phyloP scores from a whole-genome alignment of 306 rosid genomes.

The Malus orientalis region DNA sequence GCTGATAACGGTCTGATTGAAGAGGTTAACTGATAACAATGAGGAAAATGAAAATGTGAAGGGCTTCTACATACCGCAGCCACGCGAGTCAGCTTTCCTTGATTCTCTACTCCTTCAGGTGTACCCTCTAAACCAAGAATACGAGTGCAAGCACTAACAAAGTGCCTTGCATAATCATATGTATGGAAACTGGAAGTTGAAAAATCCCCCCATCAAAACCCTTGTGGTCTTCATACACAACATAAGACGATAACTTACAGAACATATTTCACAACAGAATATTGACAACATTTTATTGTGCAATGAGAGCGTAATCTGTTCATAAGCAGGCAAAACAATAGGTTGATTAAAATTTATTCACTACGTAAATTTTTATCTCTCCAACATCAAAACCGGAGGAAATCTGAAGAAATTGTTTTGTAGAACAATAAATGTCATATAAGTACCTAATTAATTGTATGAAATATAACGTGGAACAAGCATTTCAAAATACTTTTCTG shows the following conservation, averaged over 20 bases:
- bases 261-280: neutral
- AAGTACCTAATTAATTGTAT: neutral
- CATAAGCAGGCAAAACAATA: neutral
- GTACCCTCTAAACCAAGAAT: slow-evolving; percentile 95
- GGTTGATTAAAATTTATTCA: neutral
- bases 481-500: slow-evolving; percentile 1
- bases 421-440: neutral
- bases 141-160: slow-evolving; percentile 96
- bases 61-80: slow-evolving; percentile 67
- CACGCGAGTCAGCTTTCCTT: slow-evolving; percentile 89
- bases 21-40: slow-evolving; percentile 1
- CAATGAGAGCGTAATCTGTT: neutral
- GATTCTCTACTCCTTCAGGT: slow-evolving; percentile 98
- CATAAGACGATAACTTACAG: neutral
- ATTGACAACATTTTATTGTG: neutral
- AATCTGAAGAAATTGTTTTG: neutral
- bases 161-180: slow-evolving; percentile 95
- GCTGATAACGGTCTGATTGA: slow-evolving; percentile 8
- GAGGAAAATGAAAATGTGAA: slow-evolving; percentile 11
- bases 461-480: neutral
- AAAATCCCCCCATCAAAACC: slow-evolving; percentile 1
- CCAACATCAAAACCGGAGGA: neutral
- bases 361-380: neutral
- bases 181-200: slow-evolving; percentile 75
- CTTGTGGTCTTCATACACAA: neutral